These are phyloP conservation scores for Kodamaea restingae DNA, from an alignment of 805 yeast species.

Conservation along the genomic window DNA sequence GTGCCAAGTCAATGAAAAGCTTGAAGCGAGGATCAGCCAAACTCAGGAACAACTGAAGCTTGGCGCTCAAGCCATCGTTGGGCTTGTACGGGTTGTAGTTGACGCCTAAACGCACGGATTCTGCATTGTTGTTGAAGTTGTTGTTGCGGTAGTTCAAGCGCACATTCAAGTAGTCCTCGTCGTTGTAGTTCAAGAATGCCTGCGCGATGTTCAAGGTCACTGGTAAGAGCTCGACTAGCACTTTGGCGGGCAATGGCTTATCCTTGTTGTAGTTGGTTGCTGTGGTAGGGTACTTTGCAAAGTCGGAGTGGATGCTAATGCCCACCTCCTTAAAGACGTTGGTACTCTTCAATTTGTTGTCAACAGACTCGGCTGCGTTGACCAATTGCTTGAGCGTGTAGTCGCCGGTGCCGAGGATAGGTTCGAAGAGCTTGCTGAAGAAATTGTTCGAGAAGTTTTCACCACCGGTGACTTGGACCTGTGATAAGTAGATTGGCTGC, in stretches of 20 bases:
- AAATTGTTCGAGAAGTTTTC: constrained; percentile 43
- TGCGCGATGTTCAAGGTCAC: constrained; percentile 34
- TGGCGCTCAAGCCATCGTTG: constrained; percentile 44
- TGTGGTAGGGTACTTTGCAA: constrained; percentile 24
- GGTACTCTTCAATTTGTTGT: constrained; percentile 37
- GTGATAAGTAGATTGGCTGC: constrained; percentile 34
- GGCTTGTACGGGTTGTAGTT: constrained; percentile 51
- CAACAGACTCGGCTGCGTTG: constrained; percentile 26
- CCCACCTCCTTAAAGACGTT: constrained; percentile 42
- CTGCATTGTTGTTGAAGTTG: constrained; percentile 47
- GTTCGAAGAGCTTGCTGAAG: constrained; percentile 43
- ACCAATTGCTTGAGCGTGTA: constrained; percentile 42
- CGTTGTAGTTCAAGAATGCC: constrained; percentile 33
- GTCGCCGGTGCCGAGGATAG: constrained; percentile 38
- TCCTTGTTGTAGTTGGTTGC: constrained; percentile 31
- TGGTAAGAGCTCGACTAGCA: constrained; percentile 38
- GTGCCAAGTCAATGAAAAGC: constrained; percentile 30
- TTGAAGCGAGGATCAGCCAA: constrained; percentile 45
- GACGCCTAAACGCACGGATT: constrained; percentile 47
- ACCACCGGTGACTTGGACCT: constrained; percentile 40
- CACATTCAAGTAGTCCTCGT: constrained; percentile 36
- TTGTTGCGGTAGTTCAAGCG: constrained; percentile 39
- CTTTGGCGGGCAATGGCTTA: constrained; percentile 43
- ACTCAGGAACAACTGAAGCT: constrained; percentile 40
- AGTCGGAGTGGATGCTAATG: constrained; percentile 38